Base-by-base conservation (phyloP, 2,329 filamentous ascomycete species). In the Acarospora socialis region DNA sequence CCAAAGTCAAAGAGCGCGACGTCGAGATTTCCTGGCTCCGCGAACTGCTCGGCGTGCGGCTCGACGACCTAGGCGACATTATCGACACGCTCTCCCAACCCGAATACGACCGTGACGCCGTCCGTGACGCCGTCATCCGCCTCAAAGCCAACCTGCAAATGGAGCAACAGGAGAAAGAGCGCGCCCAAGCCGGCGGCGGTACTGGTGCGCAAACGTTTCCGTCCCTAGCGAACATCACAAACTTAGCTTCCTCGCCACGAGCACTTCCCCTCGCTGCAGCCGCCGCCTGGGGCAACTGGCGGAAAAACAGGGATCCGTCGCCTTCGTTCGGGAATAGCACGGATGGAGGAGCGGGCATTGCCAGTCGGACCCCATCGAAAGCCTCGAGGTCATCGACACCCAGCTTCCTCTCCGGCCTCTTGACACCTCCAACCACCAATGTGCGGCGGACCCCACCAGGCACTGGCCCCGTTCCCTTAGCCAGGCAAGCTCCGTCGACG, bases 261-360 rank as follows among this genome's bases (percentile, higher is more conserved):
- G 78, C 58, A 5, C 47, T 92, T 10, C 82, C 81, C 4, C 77
- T 92, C 50, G 79, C 78, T 3, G 77, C 93, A 15, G 82, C 83
- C n/a, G 83, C 84, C n/a, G 87, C 84, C n/a, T 92, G 86, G 73
- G 86, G 83, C 28, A 93, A 78, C 54, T 94, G 87, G 87, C 77
- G 86, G 32, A 87, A 79, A 51, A 71, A 68, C 10, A 68, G 65
- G 45, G 69, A 71, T 34, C 57, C 57, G 4, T n/a, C n/a, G n/a
- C n/a, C n/a, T n/a, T 57, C 59, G 10, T 61, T 66, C 40, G 52
- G 53, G 33, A 59, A 61, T 47, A 44, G 45, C 14, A 19, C 47
- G 18, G 51, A 47, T 9, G 53, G 60, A 22, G 34, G 44, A 16
- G 44, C 27, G 17, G 14, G 43, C 36, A 39, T 36, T 37, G 33